Percentiles rank a stretch among this genome's conserved stretches.
Evolutionary conservation across 2,329 filamentous ascomycete genomes (phyloP).

Genomic region (Aureobasidium vineae): DNA sequence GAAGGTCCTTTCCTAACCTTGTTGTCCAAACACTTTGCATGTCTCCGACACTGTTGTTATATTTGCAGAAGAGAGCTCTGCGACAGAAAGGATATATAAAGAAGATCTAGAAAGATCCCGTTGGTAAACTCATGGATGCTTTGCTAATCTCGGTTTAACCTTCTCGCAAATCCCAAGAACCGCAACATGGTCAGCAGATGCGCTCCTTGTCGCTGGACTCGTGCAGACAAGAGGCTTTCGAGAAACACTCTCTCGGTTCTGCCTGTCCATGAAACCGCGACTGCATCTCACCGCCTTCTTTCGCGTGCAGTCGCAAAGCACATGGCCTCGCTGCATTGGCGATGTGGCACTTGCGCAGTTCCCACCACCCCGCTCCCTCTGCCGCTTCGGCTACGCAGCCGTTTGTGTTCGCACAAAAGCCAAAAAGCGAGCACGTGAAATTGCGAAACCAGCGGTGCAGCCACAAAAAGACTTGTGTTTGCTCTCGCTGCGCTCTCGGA

Average conservation of each 20-base stretch:
- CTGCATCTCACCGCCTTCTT: background rate
- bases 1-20: background rate
- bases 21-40: background rate
- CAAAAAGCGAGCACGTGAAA: constrained; percentile 5
- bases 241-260: background rate
- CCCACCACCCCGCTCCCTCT: background rate
- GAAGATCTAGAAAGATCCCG: background rate
- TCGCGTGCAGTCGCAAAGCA: background rate
- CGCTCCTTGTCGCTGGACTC: background rate
- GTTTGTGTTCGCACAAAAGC: constrained; percentile 2
- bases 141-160: constrained; percentile 12
- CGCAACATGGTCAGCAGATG: background rate
- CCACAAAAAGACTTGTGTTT: background rate
- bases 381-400: constrained; percentile 16
- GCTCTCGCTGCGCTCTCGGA: too few relatives aligned
- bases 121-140: background rate
- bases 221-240: background rate
- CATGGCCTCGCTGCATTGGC: background rate
- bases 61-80: background rate
- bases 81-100: background rate
- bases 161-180: background rate
- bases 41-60: background rate
- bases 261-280: background rate
- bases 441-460: background rate
- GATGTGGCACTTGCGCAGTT: background rate